A percentile compares a stretch with the other conserved stretches of the same genome.
These are phyloP conservation scores for Coemansia sp. DNA, from an alignment of 192 early-diverging fungal genomes.

Conservation along the genomic window DNA sequence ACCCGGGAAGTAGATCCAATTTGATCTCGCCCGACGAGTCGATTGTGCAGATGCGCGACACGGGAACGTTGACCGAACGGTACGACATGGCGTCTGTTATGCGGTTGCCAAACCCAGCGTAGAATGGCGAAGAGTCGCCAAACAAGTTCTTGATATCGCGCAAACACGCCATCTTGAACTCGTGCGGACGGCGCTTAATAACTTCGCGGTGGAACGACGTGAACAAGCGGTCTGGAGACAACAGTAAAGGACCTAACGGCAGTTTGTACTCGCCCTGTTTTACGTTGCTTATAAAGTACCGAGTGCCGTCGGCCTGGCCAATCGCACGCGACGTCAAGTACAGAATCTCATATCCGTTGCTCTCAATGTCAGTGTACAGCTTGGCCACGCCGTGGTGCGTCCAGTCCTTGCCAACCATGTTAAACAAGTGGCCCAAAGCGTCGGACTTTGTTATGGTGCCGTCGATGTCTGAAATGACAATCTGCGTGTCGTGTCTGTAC, in stretches of 20 bases:
- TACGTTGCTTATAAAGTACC: slow-evolving; percentile 88
- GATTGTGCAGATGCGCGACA: slow-evolving; percentile 95
- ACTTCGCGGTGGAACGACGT: slow-evolving; percentile 93
- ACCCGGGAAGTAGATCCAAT: slow-evolving; percentile 80
- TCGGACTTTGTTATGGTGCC: slow-evolving; percentile 99
- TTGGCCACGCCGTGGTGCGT: slow-evolving; percentile 96
- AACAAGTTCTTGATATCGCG: slow-evolving; percentile 88
- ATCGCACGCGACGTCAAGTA: slow-evolving; percentile 95
- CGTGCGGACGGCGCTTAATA: slow-evolving; percentile 89
- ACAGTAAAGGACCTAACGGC: slow-evolving; percentile 92
- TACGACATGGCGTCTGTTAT: slow-evolving; percentile 96
- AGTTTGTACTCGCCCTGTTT: slow-evolving; percentile 84
- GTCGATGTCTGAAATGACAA: slow-evolving; percentile 98
- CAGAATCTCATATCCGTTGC: slow-evolving; percentile 92
- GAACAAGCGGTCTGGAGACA: slow-evolving; percentile 93
- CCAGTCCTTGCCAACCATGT: slow-evolving; percentile 98
- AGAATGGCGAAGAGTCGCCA: slow-evolving; percentile 81
- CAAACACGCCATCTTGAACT: slow-evolving; percentile 96
- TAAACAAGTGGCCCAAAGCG: slow-evolving; percentile 92
- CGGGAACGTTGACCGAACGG: slow-evolving; percentile 87
- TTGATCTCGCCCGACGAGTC: slow-evolving; percentile 88
- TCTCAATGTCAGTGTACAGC: slow-evolving; percentile 89
- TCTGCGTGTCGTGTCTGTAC: slow-evolving; percentile 76
- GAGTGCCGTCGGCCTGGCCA: slow-evolving; percentile 88
- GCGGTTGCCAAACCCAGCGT: slow-evolving; percentile 97